These are phyloP conservation scores for Chlorella sp. DNA, from an alignment of 139 green algal species.

Conservation along the genomic window DNA sequence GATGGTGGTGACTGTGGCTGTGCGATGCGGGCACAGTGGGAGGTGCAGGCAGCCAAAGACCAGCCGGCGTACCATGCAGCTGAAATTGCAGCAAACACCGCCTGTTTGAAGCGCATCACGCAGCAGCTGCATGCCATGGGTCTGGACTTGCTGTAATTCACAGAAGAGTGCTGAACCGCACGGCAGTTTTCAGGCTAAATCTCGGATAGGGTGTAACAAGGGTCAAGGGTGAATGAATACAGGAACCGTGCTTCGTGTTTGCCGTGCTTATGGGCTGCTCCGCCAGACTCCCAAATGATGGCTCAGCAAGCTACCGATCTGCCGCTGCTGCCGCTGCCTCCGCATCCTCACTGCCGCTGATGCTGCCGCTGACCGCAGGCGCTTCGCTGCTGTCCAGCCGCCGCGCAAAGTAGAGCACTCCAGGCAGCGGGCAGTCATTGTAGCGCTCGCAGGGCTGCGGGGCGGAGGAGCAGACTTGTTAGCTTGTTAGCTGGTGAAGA, in stretches of 20 bases:
- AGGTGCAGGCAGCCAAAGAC: not conserved
- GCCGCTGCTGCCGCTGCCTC: not conserved
- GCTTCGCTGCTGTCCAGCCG: slow-evolving; percentile 6
- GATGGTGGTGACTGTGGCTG: not conserved
- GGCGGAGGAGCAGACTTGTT: too few species aligned
- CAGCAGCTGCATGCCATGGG: not conserved
- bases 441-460: slow-evolving; percentile 33
- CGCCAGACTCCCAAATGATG: too few species aligned
- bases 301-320: not conserved
- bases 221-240: not conserved
- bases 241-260: too few species aligned
- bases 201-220: not conserved
- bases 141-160: not conserved
- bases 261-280: too few species aligned
- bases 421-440: slow-evolving; percentile 45
- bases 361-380: too few species aligned
- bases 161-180: not conserved
- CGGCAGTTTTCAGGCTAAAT: not conserved
- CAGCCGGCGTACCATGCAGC: not conserved
- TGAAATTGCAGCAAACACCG: not conserved
- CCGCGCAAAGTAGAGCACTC: slow-evolving; percentile 44
- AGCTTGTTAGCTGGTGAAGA: too few species aligned
- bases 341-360: not conserved
- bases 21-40: not conserved
- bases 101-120: not conserved